phyloP scores from a whole-genome alignment of 2,329 filamentous ascomycete species.

The Aspergillus sp. region DNA sequence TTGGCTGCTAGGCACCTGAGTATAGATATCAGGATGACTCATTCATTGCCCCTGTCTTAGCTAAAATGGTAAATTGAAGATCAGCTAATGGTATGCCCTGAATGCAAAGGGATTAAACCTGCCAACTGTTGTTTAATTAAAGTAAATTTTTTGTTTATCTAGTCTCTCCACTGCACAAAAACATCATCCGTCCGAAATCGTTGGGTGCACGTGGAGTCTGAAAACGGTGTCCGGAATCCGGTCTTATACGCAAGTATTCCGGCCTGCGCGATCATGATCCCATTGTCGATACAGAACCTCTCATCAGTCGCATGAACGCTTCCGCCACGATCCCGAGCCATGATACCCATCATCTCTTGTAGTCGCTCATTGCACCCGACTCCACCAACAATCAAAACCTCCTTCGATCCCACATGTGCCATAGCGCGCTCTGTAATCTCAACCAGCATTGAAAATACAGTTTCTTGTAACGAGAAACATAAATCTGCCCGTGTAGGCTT shows the following conservation, averaged over 20 bases:
- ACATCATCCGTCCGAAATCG: constrained; percentile 82
- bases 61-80: background rate
- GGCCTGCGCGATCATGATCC: constrained; percentile 99
- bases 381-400: constrained; percentile 93
- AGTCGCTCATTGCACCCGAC: constrained; percentile 93
- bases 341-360: constrained; percentile 97
- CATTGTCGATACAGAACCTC: constrained; percentile 97
- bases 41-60: background rate
- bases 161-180: constrained; percentile 74
- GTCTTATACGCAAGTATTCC: constrained; percentile 81
- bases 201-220: constrained; percentile 82
- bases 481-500: constrained; percentile 74
- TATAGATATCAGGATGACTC: background rate
- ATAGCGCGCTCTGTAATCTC: constrained; percentile 98
- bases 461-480: constrained; percentile 94
- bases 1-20: background rate
- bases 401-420: constrained; percentile 88
- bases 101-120: background rate
- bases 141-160: background rate
- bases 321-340: constrained; percentile 85
- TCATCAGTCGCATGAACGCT: constrained; percentile 95
- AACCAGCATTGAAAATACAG: constrained; percentile 93
- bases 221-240: constrained; percentile 73
- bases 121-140: background rate
- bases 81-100: background rate